Percentiles rank a stretch among this genome's conserved stretches.
Evolutionary conservation across 306 rosid genomes (phyloP).

Genomic region (Castanea crenata): DNA sequence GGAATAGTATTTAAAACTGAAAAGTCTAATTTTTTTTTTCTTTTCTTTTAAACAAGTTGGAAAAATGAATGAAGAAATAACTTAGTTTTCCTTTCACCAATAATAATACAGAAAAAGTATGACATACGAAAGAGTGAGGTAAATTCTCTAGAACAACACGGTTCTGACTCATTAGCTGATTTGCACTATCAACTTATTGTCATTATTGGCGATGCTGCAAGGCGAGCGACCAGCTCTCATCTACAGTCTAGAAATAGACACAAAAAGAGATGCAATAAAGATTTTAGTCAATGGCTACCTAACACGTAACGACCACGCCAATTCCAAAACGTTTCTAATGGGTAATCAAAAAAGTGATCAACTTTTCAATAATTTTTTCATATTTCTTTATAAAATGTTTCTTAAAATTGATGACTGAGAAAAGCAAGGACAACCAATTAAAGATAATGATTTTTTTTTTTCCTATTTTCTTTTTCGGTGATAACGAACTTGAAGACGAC

Average conservation of each 20-base stretch:
- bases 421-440: neutral
- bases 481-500: neutral
- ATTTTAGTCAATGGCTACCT: neutral
- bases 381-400: fast-evolving
- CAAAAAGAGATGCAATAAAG: neutral
- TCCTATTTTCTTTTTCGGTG: no score
- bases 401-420: no score
- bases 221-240: neutral
- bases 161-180: neutral
- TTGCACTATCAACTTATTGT: neutral
- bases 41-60: no score
- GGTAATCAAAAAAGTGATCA: no score
- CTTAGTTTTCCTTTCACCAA: no score
- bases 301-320: neutral
- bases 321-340: neutral
- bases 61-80: no score
- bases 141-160: neutral
- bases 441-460: no score
- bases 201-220: neutral
- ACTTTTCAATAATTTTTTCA: no score
- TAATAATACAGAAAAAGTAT: neutral
- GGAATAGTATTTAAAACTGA: no score
- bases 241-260: neutral
- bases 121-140: neutral
- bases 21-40: no score